Evolutionary conservation across 352 stramenopile genomes (phyloP), one percentile per base, ranked within the genome.

Genomic region (Globisporangium barbulae): DNA sequence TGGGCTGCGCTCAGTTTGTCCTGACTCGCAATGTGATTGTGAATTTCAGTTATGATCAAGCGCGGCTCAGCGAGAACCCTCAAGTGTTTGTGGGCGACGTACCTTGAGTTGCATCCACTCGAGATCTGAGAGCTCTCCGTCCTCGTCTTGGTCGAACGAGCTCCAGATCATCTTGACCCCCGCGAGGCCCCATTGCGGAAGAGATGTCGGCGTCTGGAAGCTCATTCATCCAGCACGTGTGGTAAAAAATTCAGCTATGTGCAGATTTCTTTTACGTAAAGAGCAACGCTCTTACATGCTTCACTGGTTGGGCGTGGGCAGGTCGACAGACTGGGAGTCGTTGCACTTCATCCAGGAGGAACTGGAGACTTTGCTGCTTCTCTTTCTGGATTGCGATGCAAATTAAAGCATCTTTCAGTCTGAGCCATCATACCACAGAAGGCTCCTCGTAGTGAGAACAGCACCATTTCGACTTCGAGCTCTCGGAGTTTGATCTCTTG

Each of bases 401-500:
- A 1, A 33, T 15, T 5, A 53, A 8, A 28, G 17, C 6, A 50
- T 0, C 25, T 28, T 28, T 28, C 25, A 28, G 25, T 28, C 1
- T 28, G 25, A 28, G 2, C 25, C 25, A 28, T 28, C 25, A 28
- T 28, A 28, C 25, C 25, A 28, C 25, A 28, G 25, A 28, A 2
- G 25, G 25, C 25, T 28, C 25, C 25, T 28, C 25, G 2, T 28
- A 28, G 25, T 28, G 25, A 28, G 25, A 28, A 28, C 25, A 28
- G 33, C n/a, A 89, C 79, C 73, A 89, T 28, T 25, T 83, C 63
- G 25, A 69, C 47, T 45, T 89, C 78, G 21, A 77, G 71, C 22
- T 84, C 73, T 6, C 74, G 74, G 35, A 86, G 69, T 2, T 71
- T 65, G 21, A 82, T 64, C 64, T 87, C 78, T 69, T 88, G 81